A percentile compares a stretch with the other conserved stretches of the same genome.
phyloP scores from a whole-genome alignment of 768 basidiomycete genomes.

The Pilatotrama ljubarskyi region DNA sequence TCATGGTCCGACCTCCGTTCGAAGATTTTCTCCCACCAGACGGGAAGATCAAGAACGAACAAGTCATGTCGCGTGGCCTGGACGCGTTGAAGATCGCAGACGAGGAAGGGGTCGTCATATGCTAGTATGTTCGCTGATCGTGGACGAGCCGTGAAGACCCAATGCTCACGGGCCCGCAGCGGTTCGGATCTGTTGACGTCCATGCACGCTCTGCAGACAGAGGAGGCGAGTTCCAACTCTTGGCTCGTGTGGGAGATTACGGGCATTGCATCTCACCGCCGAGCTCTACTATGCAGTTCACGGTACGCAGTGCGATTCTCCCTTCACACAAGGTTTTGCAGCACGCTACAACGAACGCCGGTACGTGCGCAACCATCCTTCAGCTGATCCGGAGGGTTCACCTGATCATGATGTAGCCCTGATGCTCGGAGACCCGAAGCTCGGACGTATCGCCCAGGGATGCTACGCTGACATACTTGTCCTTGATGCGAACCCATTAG shows the following conservation, averaged over 20 bases:
- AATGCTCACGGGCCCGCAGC: not conserved
- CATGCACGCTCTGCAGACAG: constrained; percentile 69
- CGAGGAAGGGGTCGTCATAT: constrained; percentile 42
- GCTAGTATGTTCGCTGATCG: constrained; percentile 32
- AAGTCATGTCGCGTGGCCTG: constrained; percentile 43
- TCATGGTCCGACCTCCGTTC: constrained; percentile 44
- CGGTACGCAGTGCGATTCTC: constrained; percentile 39
- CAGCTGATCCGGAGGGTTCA: too few relatives aligned
- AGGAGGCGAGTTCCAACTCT: constrained; percentile 24
- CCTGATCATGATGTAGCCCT: constrained; percentile 34
- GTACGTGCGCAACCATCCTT: too few relatives aligned
- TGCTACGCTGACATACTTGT: constrained; percentile 44
- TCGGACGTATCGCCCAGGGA: constrained; percentile 38
- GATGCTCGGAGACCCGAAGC: constrained; percentile 35
- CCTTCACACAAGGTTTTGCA: constrained; percentile 35
- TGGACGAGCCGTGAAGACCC: too few relatives aligned
- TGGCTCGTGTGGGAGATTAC: too few relatives aligned
- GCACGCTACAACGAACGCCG: constrained; percentile 45
- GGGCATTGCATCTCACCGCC: too few relatives aligned
- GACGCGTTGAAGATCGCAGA: constrained; percentile 43
- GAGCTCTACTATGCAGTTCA: constrained; percentile 26
- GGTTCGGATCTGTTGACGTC: constrained; percentile 45
- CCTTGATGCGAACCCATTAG: constrained; percentile 42
- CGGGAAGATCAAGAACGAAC: constrained; percentile 41
- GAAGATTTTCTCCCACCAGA: constrained; percentile 40